Evolutionary conservation across 805 yeast genomes (phyloP), one percentile per base, ranked within the genome.

Genomic region (Saturnispora saitoi): DNA sequence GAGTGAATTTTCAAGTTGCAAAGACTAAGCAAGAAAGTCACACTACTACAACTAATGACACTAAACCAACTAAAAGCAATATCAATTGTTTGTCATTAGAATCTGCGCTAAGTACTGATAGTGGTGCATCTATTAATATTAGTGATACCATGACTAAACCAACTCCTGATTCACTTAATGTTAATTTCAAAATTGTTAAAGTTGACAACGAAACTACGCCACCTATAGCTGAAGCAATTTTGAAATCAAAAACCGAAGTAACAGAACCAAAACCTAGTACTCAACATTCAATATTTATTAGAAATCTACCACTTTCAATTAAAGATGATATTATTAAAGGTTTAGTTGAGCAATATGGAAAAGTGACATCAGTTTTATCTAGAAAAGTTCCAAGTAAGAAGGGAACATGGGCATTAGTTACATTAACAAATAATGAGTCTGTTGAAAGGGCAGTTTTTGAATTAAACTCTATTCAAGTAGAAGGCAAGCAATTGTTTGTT

Each of bases 341-440:
- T 20, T 51, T 64, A 14, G 61, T 63, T 17, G 59, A 59, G 24
- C 66, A 65, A 3, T 64, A 58, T 50, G 68, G 68, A 6, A 49
- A 52, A 11, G 65, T 64, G n/a, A 44, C 50, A 3, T 52, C 61
- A 9, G 58, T 64, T 24, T 44, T 60, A 22, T 51, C 62, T 1
- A 53, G 65, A 43, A 51, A 55, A 41, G 65, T 61, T 22, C 64
- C 60, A 2, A 49, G 48, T n/a, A 60, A 48, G 42, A 54, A 61
- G 36, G 68, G 65, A 3, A 42, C 61, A 19, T 64, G 68, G 68
- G 67, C 68, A 4, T 51, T 64, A 31, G 61, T 64, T 20, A 61
- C 58, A 4, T 36, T 64, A 53, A 56, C 59, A 14, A 53, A 57
- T 45, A 57, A 56, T 30, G 54, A 54, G 24, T 54, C 66, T 1